Conservation (phyloP, 805 yeast species). For the Yarrowia osloensis region DNA sequence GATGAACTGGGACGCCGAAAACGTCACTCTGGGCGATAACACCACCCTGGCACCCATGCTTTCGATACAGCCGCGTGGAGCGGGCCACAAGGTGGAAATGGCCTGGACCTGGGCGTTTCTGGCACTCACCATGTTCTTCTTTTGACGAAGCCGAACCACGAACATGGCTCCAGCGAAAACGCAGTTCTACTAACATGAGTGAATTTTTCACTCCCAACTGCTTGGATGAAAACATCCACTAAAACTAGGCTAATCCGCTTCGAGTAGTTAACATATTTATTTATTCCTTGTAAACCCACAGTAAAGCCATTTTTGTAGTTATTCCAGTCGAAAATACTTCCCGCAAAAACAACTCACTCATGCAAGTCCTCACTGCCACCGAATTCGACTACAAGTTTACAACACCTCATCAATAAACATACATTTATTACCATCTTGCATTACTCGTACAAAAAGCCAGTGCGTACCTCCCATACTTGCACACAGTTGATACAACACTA, state of each 20-base stretch:
- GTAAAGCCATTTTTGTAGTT: no score
- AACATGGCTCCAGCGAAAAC: no score
- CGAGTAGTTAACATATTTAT: background rate
- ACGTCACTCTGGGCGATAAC: constrained; percentile 1
- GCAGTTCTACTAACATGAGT: no score
- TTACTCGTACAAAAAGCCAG: background rate
- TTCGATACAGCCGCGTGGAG: background rate
- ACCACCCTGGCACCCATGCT: background rate
- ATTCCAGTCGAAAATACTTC: no score
- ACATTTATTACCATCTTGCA: background rate
- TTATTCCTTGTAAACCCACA: background rate
- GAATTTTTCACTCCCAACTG: no score
- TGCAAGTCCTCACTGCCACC: no score
- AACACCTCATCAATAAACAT: no score
- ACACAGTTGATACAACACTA: constrained; percentile 4
- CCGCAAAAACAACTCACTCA: no score
- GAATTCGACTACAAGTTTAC: no score
- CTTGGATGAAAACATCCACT: no score
- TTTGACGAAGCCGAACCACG: background rate
- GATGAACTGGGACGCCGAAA: background rate
- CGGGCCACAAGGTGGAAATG: background rate
- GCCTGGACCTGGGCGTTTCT: background rate
- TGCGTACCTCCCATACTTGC: background rate
- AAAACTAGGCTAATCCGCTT: background rate
- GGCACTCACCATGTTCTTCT: background rate